Evolutionary conservation across 768 basidiomycete genomes (phyloP), one percentile per base, ranked within the genome.

Genomic region (Hygrophorus pudorinus): DNA sequence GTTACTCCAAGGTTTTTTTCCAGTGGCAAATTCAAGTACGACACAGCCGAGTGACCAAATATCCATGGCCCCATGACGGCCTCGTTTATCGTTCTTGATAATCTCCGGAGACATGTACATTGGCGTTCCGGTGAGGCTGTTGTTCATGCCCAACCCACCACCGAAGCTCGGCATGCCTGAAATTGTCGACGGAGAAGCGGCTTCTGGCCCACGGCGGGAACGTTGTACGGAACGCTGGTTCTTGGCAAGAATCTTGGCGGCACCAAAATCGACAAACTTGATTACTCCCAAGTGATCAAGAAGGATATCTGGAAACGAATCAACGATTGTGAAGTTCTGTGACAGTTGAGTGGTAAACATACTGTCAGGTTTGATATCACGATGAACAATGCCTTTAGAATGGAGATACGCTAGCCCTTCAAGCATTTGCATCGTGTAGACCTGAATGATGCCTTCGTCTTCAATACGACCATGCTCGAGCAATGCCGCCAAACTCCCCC

Each of bases 71-170:
- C 96, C 96, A 51, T 88, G 81, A 41, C 85, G 73, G 20, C 92
- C 91, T 11, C 80, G 71, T 50, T 75, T 82, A 54, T 94, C 90
- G 54, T 86, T 96, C 66, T 94, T 89, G 68, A 99, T 98, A 43
- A 96, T 80, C 59, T 99, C 96, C 1, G 96, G 96, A 4, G 93
- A 96, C 90, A 99, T 97, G 63, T 99, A 98, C 94, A 98, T 98
- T 0, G 96, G 96, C 10, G 96, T 99, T 13, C 92, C 94, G 1
- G 93, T 96, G 28, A 99, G 66, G 53, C 86, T 87, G 63, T 91
- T 92, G 58, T 81, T 81, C 64, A 82, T 69, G 4, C 72, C 77
- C 18, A 72, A 59, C 4, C 68, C 67, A 53, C 58, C 73, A 50
- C 64, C 48, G 50, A 65, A 58, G 21, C 60, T 53, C 34, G 24